Conservation (phyloP, 2,329 filamentous ascomycete species). For the Colletotrichum sp. region DNA sequence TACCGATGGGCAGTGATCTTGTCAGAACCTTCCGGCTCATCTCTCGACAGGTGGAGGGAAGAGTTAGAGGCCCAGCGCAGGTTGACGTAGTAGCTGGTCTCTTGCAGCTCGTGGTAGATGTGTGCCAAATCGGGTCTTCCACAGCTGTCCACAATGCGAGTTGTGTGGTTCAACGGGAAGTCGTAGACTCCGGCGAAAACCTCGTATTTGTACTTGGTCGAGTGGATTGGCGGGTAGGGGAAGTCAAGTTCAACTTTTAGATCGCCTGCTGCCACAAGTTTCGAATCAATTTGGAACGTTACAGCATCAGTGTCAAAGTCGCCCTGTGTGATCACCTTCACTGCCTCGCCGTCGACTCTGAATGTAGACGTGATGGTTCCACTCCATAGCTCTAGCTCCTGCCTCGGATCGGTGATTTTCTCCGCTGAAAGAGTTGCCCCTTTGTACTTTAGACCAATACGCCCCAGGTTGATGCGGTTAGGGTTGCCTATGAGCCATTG, state of each 20-base stretch:
- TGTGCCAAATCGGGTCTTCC: constrained; percentile 25
- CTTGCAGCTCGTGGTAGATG: constrained; percentile 39
- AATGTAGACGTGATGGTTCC: constrained; percentile 44
- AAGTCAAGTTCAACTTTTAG: constrained; percentile 46
- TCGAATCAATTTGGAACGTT: constrained; percentile 36
- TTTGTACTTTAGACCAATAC: constrained; percentile 43
- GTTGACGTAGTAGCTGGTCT: constrained; percentile 43
- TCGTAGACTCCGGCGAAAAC: constrained; percentile 46
- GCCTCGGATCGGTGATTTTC: constrained; percentile 32
- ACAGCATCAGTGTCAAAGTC: constrained; percentile 45
- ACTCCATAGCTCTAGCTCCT: constrained; percentile 42
- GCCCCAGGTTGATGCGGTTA: constrained; percentile 47
- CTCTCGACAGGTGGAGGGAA: constrained; percentile 14
- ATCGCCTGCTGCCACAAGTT: constrained; percentile 34
- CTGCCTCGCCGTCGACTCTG: constrained; percentile 29
- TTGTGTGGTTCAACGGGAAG: constrained; percentile 42
- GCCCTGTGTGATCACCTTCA: constrained; percentile 39
- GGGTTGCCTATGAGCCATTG: constrained; percentile 60
- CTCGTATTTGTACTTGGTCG: constrained; percentile 47
- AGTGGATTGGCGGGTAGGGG: constrained; percentile 44
- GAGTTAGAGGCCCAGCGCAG: constrained; percentile 33
- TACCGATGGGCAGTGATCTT: constrained; percentile 36
- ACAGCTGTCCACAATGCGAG: constrained; percentile 25
- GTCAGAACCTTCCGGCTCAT: constrained; percentile 27
- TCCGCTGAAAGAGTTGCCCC: constrained; percentile 31